phyloP scores from a whole-genome alignment of 345 rosid species.

The Tarenaya hassleriana region DNA sequence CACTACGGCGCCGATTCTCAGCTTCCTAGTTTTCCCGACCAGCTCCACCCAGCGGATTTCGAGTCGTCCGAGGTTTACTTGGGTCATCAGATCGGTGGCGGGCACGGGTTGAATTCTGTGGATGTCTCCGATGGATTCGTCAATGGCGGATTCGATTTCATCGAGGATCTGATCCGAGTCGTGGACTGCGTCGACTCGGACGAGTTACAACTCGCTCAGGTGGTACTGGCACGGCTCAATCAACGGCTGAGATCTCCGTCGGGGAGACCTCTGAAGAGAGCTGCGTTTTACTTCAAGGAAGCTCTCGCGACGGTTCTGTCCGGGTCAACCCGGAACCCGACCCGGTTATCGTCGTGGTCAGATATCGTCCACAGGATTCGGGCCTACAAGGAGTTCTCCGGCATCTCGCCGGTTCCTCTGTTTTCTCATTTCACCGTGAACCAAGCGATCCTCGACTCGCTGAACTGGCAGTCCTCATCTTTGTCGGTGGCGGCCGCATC shows the following conservation, averaged over 20 bases:
- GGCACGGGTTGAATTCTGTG: slow-evolving; percentile 23
- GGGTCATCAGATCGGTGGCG: slow-evolving; percentile 25
- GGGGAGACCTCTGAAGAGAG: slow-evolving; percentile 76
- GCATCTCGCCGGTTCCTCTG: slow-evolving; percentile 80
- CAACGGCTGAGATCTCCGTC: slow-evolving; percentile 48
- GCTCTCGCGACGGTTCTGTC: slow-evolving; percentile 57
- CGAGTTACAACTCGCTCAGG: slow-evolving; percentile 67
- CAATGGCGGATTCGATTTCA: slow-evolving; percentile 44
- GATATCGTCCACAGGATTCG: slow-evolving; percentile 66
- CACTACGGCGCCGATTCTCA: slow-evolving; percentile 26
- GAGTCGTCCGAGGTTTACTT: slow-evolving; percentile 38
- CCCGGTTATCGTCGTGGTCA: slow-evolving; percentile 49
- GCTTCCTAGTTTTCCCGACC: slow-evolving; percentile 32
- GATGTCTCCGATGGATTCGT: slow-evolving; percentile 9
- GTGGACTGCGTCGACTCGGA: slow-evolving; percentile 80
- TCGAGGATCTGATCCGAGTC: slow-evolving; percentile 73
- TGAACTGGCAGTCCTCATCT: slow-evolving; percentile 34
- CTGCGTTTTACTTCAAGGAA: slow-evolving; percentile 88
- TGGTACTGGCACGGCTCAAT: slow-evolving; percentile 71
- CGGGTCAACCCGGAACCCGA: slow-evolving; percentile 35
- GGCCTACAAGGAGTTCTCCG: slow-evolving; percentile 67
- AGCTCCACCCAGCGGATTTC: slow-evolving; percentile 39
- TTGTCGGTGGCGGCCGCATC: too few species aligned
- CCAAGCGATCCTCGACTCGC: slow-evolving; percentile 77
- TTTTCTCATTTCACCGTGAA: slow-evolving; percentile 79